Evolutionary conservation across 768 basidiomycete species (phyloP).

Genomic region (Heimioporus sp.): DNA sequence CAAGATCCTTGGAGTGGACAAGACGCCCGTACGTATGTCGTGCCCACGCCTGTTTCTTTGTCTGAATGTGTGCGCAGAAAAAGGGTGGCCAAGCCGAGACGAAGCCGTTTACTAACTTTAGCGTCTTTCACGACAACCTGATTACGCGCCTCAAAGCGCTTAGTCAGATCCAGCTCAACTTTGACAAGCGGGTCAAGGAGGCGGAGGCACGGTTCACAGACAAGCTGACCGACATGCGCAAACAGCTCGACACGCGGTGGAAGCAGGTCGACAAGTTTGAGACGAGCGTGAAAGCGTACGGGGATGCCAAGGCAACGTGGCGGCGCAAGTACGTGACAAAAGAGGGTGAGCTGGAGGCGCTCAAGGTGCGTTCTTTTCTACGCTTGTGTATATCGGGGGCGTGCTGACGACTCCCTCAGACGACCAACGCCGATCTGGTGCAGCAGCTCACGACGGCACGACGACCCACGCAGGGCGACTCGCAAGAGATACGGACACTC

Average conservation of each 20-base stretch:
- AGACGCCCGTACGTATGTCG: conserved; percentile 64
- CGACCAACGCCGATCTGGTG: conserved; percentile 70
- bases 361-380: conserved; percentile 54
- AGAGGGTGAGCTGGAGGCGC: conserved; percentile 85
- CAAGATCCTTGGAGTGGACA: conserved; percentile 87
- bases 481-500: conserved; percentile 69
- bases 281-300: conserved; percentile 73
- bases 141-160: conserved; percentile 83
- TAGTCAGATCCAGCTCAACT: conserved; percentile 79
- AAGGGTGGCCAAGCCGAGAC: conserved; percentile 76
- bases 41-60: neutral
- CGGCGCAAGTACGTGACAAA: conserved; percentile 76
- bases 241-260: conserved; percentile 86
- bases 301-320: conserved; percentile 82
- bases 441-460: conserved; percentile 63
- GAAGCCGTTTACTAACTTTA: conserved; percentile 91
- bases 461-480: conserved; percentile 56
- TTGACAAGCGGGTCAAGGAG: conserved; percentile 83
- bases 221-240: conserved; percentile 74
- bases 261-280: conserved; percentile 94
- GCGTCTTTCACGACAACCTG: conserved; percentile 92
- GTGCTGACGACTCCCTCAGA: conserved; percentile 36
- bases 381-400: neutral
- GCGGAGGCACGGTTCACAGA: conserved; percentile 71
- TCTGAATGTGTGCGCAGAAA: conserved; percentile 45